Evolutionary conservation across 306 rosid species (phyloP).

Genomic region (Dalbergia oliveri): DNA sequence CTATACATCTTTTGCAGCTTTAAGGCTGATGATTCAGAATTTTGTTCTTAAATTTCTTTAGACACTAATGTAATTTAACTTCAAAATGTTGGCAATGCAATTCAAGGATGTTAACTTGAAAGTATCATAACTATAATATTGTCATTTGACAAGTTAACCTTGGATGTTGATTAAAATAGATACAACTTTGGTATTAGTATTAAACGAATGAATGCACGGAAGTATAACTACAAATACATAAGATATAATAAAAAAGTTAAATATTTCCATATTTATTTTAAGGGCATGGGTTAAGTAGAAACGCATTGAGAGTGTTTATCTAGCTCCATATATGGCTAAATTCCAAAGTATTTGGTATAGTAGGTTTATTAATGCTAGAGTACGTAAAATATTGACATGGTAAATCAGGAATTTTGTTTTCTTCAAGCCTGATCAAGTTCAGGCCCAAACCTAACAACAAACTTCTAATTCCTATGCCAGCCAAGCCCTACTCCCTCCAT

Average conservation of each 20-base stretch:
- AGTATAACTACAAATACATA: neutral
- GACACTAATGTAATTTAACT: neutral
- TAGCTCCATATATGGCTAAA: slow-evolving; percentile 9
- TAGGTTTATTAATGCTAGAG: neutral
- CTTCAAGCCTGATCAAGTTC: slow-evolving; percentile 23
- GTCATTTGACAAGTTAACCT: slow-evolving; percentile 13
- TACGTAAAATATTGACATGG: neutral
- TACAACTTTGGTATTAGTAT: neutral
- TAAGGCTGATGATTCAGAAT: neutral
- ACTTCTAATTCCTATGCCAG: slow-evolving; percentile 23
- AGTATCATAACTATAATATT: neutral
- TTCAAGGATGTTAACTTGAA: neutral
- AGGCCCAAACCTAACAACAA: slow-evolving; percentile 29
- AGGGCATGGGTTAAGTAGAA: slow-evolving; percentile 6
- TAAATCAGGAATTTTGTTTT: slow-evolving; percentile 33
- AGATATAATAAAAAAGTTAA: neutral
- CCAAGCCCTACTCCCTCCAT: neutral
- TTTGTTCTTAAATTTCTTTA: neutral
- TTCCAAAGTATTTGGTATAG: neutral
- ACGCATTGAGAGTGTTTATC: neutral
- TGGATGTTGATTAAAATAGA: neutral
- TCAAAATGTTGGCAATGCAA: slow-evolving; percentile 1
- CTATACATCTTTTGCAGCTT: neutral
- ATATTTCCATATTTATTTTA: slow-evolving; percentile 3
- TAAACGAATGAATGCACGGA: neutral